These are phyloP conservation scores for Ogataea ganodermae DNA, from an alignment of 805 yeast genomes.

Conservation along the genomic window DNA sequence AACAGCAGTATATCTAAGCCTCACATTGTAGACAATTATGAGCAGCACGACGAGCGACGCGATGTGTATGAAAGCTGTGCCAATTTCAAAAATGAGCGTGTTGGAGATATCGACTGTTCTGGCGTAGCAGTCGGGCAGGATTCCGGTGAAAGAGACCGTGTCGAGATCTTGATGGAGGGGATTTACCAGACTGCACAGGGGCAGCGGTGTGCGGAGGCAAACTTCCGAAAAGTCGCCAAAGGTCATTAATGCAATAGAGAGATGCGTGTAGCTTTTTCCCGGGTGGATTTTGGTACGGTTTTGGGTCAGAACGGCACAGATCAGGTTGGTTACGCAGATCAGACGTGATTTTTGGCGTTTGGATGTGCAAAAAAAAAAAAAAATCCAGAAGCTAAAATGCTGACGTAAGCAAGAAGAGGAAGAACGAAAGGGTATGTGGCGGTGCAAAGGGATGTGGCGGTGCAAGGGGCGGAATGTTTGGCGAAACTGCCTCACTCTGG, in stretches of 20 bases:
- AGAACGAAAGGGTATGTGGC: neutral
- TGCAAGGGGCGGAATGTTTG: too few species aligned
- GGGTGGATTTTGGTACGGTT: too few species aligned
- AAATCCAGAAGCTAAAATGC: neutral
- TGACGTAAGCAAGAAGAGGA: neutral
- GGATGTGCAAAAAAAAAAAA: constrained; percentile 1
- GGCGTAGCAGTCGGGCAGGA: constrained; percentile 79
- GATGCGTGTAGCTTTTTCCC: neutral
- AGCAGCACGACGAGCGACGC: constrained; percentile 65
- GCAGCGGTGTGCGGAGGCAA: constrained; percentile 71
- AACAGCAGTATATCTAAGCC: constrained; percentile 90
- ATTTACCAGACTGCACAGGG: constrained; percentile 75
- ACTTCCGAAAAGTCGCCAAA: constrained; percentile 67
- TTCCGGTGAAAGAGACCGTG: constrained; percentile 51
- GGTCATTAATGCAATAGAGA: constrained; percentile 41
- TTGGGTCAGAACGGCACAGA: neutral
- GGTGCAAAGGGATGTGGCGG: too few species aligned
- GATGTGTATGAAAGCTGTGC: constrained; percentile 83
- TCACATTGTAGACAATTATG: constrained; percentile 73
- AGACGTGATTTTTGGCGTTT: constrained; percentile 1
- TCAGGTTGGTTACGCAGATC: neutral
- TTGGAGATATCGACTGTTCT: constrained; percentile 86
- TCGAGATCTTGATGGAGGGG: constrained; percentile 38
- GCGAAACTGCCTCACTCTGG: too few species aligned
- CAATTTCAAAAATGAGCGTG: constrained; percentile 86